These are phyloP conservation scores for Letharia columbiana DNA, from an alignment of 495 filamentous ascomycete species.

Conservation along the genomic window DNA sequence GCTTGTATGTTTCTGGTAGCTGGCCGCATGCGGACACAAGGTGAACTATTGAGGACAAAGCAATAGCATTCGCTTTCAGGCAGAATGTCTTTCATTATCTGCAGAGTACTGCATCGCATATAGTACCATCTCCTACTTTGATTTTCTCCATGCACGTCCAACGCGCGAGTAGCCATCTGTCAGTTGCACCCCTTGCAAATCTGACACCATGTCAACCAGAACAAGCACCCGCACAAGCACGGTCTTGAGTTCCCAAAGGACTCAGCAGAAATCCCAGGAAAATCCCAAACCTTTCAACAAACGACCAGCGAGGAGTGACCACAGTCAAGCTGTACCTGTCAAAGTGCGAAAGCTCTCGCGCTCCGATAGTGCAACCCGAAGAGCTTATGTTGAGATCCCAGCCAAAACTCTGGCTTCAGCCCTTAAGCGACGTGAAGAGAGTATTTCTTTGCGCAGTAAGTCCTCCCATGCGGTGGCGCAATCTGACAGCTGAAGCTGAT, in stretches of 20 bases:
- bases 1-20: background rate
- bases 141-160: background rate
- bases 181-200: background rate
- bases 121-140: background rate
- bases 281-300: background rate
- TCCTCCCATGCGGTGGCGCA: background rate
- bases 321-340: background rate
- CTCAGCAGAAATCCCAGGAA: background rate
- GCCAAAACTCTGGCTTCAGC: background rate
- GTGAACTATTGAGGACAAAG: background rate
- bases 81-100: background rate
- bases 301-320: background rate
- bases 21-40: background rate
- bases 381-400: background rate
- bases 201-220: background rate
- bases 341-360: constrained; percentile 1
- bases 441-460: background rate
- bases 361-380: background rate
- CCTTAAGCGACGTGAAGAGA: background rate
- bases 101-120: background rate
- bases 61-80: background rate
- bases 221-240: constrained; percentile 1
- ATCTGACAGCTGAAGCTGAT: background rate
- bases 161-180: background rate
- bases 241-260: background rate